Percentiles rank a stretch among this genome's conserved stretches.
Evolutionary conservation across 306 rosid species (phyloP).

Genomic region (Carpinus fangiana): DNA sequence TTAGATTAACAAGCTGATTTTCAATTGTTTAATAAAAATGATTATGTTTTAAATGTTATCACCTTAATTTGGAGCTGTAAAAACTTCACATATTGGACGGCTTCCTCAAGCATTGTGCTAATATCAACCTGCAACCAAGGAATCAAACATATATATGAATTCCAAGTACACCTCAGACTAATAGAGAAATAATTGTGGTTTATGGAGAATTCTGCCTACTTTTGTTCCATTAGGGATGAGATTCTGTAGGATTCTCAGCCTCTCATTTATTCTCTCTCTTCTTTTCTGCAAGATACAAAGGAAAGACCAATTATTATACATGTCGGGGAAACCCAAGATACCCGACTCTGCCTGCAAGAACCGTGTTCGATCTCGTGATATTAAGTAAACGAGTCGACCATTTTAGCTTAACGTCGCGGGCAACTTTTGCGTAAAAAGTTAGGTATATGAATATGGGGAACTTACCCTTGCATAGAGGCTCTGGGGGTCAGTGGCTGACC

Average conservation of each 20-base stretch:
- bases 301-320: conserved; percentile 21
- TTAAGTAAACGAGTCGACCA: no score
- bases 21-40: not conserved
- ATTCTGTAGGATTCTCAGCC: conserved; percentile 72
- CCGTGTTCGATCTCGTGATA: no score
- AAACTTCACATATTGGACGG: conserved; percentile 87
- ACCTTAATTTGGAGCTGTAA: conserved; percentile 93
- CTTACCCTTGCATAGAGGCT: conserved; percentile 86
- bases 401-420: no score
- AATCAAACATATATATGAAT: conserved; percentile 8
- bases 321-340: not conserved
- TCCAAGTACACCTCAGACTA: conserved; percentile 2
- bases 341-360: no score
- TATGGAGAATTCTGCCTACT: conserved; percentile 40
- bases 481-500: conserved; percentile 80
- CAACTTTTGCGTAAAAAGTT: no score
- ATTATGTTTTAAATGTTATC: conserved; percentile 11
- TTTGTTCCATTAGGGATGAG: conserved; percentile 95
- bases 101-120: conserved; percentile 99
- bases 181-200: not conserved
- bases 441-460: not conserved
- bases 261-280: conserved; percentile 95
- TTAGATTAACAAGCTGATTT: not conserved
- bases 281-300: conserved; percentile 65
- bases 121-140: conserved; percentile 71